Percentiles rank a stretch among this genome's conserved stretches.
phyloP scores from a whole-genome alignment of 1,284 basidiomycete species.

The Cryptococcus sp. region DNA sequence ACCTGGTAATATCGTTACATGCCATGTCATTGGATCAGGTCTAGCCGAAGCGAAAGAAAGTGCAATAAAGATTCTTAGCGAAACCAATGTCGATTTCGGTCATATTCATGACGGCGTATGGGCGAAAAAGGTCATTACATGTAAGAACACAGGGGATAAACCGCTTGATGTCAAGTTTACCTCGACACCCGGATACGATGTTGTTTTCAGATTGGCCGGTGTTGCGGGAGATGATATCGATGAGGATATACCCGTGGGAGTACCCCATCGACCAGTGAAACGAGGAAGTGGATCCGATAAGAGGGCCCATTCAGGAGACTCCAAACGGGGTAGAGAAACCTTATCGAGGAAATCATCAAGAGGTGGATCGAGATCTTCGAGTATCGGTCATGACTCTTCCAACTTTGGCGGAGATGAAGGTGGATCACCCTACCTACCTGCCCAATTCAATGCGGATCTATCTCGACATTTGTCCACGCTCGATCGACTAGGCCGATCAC shows the following conservation, averaged over 20 bases:
- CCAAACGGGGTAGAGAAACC: not conserved
- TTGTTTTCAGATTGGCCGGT: slow-evolving; percentile 50
- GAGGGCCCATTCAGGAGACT: not conserved
- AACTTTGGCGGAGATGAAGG: slow-evolving; percentile 1
- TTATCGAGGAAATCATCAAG: slow-evolving; percentile 2
- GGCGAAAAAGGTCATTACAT: slow-evolving; percentile 49
- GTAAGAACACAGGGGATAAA: slow-evolving; percentile 49
- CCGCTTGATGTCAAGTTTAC: slow-evolving; percentile 50
- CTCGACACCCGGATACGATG: slow-evolving; percentile 47
- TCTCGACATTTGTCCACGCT: not conserved
- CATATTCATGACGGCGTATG: slow-evolving; percentile 50
- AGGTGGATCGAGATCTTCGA: slow-evolving; percentile 9
- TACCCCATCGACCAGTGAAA: not conserved
- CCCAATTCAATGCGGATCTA: not conserved
- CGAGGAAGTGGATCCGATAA: not conserved
- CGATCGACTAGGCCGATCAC: not conserved
- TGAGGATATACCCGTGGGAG: slow-evolving; percentile 28
- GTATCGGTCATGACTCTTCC: not conserved
- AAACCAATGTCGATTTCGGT: slow-evolving; percentile 50
- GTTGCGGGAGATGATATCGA: slow-evolving; percentile 45
- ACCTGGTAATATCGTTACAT: slow-evolving; percentile 39
- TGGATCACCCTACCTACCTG: not conserved
- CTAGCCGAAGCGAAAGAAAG: slow-evolving; percentile 39
- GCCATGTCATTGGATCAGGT: slow-evolving; percentile 36
- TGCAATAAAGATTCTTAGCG: slow-evolving; percentile 48